phyloP scores from a whole-genome alignment of 768 basidiomycete genomes.

The Serpula lacrymans region DNA sequence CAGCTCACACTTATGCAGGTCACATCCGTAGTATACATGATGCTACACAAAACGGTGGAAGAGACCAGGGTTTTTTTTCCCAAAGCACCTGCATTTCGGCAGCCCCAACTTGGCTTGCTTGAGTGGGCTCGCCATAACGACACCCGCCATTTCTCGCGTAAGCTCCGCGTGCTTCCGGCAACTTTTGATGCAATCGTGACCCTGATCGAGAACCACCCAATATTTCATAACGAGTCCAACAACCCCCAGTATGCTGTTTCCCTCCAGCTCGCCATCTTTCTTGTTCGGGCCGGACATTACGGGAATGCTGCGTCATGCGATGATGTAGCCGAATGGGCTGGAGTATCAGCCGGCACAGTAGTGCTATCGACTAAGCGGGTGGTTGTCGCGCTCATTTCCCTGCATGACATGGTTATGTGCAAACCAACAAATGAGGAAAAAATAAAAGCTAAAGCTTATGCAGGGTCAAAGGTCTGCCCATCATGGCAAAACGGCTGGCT shows the following conservation, averaged over 20 bases:
- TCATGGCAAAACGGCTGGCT: slow-evolving; percentile 34
- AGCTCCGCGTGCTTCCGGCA: no score
- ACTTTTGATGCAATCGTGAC: no score
- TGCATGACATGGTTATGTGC: slow-evolving; percentile 30
- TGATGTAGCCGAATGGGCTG: slow-evolving; percentile 25
- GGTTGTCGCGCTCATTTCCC: slow-evolving; percentile 26
- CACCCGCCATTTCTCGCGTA: no score
- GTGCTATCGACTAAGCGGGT: slow-evolving; percentile 25
- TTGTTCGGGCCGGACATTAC: slow-evolving; percentile 26
- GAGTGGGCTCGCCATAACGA: no score
- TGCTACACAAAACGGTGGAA: no score
- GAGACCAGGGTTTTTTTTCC: no score
- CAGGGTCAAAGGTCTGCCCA: slow-evolving; percentile 24
- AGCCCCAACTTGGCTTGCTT: no score
- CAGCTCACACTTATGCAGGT: no score
- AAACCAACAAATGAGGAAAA: slow-evolving; percentile 27
- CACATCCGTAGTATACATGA: no score
- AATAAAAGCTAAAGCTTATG: slow-evolving; percentile 30
- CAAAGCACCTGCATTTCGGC: no score
- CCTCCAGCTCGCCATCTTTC: slow-evolving; percentile 25
- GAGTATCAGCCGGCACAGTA: slow-evolving; percentile 27
- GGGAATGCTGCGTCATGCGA: slow-evolving; percentile 28
- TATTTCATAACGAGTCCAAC: slow-evolving; percentile 27
- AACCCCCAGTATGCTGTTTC: slow-evolving; percentile 26
- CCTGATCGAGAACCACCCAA: slow-evolving; percentile 25